A percentile compares a stretch with the other conserved stretches of the same genome.
Evolutionary conservation across 73 alveolate genomes (phyloP).

Genomic region (Paramecium octaurelia): DNA sequence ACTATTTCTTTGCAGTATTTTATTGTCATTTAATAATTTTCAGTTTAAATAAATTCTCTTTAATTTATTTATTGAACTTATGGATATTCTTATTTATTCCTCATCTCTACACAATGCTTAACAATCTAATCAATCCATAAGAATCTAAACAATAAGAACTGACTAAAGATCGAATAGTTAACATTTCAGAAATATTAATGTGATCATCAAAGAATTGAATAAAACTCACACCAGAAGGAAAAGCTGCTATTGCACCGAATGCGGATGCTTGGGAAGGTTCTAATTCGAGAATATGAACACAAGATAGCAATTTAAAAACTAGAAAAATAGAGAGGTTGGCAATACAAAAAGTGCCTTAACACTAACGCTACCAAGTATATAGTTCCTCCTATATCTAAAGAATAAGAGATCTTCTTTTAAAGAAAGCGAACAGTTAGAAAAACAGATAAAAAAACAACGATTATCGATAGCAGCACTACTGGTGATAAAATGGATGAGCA

Average conservation of each 20-base stretch:
- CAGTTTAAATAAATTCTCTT: background rate
- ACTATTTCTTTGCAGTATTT: background rate
- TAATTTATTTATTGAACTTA: background rate
- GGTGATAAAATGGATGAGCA: background rate
- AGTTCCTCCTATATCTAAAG: background rate
- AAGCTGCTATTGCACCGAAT: background rate
- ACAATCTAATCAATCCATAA: background rate
- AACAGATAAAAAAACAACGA: background rate
- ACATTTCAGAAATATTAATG: background rate
- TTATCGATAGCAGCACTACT: background rate
- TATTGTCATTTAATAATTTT: background rate
- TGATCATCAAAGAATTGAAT: background rate
- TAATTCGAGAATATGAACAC: background rate
- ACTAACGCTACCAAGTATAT: conserved; percentile 5
- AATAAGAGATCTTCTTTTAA: background rate
- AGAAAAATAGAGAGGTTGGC: background rate
- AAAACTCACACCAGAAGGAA: background rate
- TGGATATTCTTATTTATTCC: background rate
- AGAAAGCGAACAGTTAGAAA: background rate
- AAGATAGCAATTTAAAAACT: background rate
- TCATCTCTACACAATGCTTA: background rate
- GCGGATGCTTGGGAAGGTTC: background rate
- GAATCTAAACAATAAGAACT: background rate
- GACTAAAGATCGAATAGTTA: background rate
- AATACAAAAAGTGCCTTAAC: background rate